Conservation (phyloP, 768 basidiomycete genomes). For the Boletus edulis region DNA sequence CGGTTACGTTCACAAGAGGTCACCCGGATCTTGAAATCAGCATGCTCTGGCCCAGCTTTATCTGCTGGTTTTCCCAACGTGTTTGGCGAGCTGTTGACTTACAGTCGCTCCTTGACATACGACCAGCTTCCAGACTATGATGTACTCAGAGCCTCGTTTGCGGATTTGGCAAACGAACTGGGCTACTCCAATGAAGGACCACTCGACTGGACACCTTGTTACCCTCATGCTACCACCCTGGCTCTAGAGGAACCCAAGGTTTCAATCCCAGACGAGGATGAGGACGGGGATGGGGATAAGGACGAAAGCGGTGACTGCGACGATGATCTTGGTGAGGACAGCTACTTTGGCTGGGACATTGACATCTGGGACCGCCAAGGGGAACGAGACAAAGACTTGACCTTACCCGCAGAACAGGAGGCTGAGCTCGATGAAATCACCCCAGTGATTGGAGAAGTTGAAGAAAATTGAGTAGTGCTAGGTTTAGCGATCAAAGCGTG, state of each 20-base stretch:
- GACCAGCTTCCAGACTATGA: slow-evolving; percentile 1
- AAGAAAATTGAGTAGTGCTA: background rate
- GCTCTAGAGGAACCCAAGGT: background rate
- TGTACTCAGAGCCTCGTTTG: background rate
- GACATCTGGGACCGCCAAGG: background rate
- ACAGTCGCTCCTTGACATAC: slow-evolving; percentile 1
- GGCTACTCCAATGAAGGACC: background rate
- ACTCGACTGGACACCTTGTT: slow-evolving; percentile 5
- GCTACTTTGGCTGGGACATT: slow-evolving; percentile 1
- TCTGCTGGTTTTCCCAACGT: background rate
- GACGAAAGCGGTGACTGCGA: background rate
- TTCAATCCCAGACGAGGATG: background rate
- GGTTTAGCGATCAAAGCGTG: too few relatives aligned
- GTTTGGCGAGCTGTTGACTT: slow-evolving; percentile 1
- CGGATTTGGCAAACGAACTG: background rate
- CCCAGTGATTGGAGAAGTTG: background rate
- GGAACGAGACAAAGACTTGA: slow-evolving; percentile 2
- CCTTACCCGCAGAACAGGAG: background rate
- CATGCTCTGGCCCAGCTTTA: background rate
- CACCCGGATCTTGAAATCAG: background rate
- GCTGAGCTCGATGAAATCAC: background rate
- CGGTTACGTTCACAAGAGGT: background rate
- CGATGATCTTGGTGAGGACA: background rate
- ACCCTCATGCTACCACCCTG: background rate
- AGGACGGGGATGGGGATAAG: background rate